phyloP scores from a whole-genome alignment of 371 early-diverging fungal genomes.

The Mortierella sp. region DNA sequence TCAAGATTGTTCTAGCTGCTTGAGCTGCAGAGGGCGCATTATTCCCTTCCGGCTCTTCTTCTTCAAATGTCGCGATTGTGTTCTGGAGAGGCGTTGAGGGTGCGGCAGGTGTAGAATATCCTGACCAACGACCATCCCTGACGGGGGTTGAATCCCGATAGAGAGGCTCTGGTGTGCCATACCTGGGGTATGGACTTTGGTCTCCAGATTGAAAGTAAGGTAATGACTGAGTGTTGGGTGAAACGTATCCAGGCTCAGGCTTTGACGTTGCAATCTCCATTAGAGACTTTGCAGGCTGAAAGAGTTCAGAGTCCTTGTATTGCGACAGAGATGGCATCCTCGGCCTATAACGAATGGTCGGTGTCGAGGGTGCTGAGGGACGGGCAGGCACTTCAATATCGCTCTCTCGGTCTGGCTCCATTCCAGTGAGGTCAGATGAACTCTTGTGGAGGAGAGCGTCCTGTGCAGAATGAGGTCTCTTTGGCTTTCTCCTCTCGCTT shows the following conservation, averaged over 20 bases:
- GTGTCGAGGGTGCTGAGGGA: conserved; percentile 19
- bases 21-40: conserved; percentile 36
- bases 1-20: conserved; percentile 40
- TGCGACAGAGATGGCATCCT: conserved; percentile 48
- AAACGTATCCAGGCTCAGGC: conserved; percentile 46
- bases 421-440: conserved; percentile 11
- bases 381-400: conserved; percentile 14
- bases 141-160: conserved; percentile 27
- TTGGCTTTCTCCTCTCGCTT: conserved; percentile 12
- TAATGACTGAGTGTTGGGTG: conserved; percentile 20
- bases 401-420: not conserved
- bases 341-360: conserved; percentile 17
- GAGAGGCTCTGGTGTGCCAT: conserved; percentile 28
- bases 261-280: conserved; percentile 49
- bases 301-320: conserved; percentile 47
- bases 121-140: conserved; percentile 20
- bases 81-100: conserved; percentile 14
- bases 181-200: conserved; percentile 9
- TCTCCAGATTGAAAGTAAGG: conserved; percentile 6
- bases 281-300: conserved; percentile 49
- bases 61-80: conserved; percentile 11
- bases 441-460: not conserved
- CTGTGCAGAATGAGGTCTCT: conserved; percentile 5
- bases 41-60: conserved; percentile 19
- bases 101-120: conserved; percentile 21